Conservation (phyloP, 2,329 filamentous ascomycete genomes). For the Claviceps spartinae region DNA sequence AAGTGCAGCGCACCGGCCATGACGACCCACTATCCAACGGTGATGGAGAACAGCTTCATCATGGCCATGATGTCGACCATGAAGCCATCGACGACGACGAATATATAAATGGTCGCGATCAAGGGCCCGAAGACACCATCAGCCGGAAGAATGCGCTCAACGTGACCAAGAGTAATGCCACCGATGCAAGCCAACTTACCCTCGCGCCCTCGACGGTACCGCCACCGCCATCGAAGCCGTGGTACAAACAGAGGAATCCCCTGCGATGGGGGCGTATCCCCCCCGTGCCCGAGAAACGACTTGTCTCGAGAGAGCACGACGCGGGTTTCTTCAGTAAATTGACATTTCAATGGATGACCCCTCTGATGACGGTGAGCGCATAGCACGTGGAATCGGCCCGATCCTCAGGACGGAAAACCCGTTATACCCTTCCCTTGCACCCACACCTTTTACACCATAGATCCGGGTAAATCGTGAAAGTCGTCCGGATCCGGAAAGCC, state of each 20-base stretch:
- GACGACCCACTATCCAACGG: conserved; percentile 1
- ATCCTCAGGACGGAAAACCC: no score
- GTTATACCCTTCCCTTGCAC: background rate
- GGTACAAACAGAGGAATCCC: conserved; percentile 50
- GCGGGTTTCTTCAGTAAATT: conserved; percentile 63
- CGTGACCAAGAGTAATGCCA: conserved; percentile 36
- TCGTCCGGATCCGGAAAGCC: background rate
- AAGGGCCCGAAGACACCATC: conserved; percentile 9
- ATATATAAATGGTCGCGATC: conserved; percentile 4
- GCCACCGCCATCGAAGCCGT: conserved; percentile 29
- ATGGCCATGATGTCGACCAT: background rate
- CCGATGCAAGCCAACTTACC: conserved; percentile 35
- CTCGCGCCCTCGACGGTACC: conserved; percentile 24
- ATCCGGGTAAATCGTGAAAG: background rate
- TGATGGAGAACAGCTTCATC: background rate
- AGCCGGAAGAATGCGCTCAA: conserved; percentile 8
- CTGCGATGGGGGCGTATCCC: conserved; percentile 45
- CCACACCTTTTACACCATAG: background rate
- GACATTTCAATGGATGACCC: conserved; percentile 82
- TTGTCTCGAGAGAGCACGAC: conserved; percentile 52
- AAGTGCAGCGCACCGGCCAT: background rate
- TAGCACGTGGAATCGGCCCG: background rate
- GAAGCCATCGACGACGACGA: conserved; percentile 1
- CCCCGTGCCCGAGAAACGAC: conserved; percentile 38
- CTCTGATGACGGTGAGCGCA: conserved; percentile 59